Evolutionary conservation across 148 eudicot genomes (phyloP), one percentile per base, ranked within the genome.

Genomic region (Polygonum aviculare): DNA sequence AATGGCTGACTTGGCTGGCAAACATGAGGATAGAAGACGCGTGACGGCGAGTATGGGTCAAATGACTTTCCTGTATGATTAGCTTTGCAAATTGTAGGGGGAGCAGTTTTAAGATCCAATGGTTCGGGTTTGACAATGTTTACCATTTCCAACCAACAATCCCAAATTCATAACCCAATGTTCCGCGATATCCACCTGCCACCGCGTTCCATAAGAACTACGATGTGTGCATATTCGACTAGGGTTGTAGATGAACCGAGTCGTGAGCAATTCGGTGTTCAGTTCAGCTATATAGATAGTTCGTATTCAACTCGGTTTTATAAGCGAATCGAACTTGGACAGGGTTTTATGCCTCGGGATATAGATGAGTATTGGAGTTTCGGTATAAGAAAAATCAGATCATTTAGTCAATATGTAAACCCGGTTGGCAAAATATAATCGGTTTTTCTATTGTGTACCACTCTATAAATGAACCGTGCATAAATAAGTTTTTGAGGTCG

Each of bases 21-120:
- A 62, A 12, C 1, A 51, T 3, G 60, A 54, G 60, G 60, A 54
- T 21, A 54, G 60, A 54, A 54, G 36, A 62, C 69, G 69, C 69
- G 69, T 62, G 60, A 54, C 60, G 60, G 60, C 60, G 60, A 54
- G 60, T 54, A 21, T 48, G 16, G 69, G 38, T 62, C 69, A 62
- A 62, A 62, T 31, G 16, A 62, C 69, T 62, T 62, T 62, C 69
- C 69, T 62, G 12, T 38, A 38, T 62, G 31, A 62, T 19, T 52
- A 1, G 21, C 21, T n/a, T 4, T 52, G 16, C 7, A 1, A 18
- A 0, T 15, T 51, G 57, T 51, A 16, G 5, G 12, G 18, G 60
- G 21, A 54, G 60, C 60, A 54, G 60, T n/a, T 54, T 52, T 54
- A 54, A 54, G 60, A 62, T 62, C 69, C 38, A 62, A 62, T 38